Base-by-base conservation (phyloP, 176 grass and related monocot species). In the Miscanthus lutarioriparius region DNA sequence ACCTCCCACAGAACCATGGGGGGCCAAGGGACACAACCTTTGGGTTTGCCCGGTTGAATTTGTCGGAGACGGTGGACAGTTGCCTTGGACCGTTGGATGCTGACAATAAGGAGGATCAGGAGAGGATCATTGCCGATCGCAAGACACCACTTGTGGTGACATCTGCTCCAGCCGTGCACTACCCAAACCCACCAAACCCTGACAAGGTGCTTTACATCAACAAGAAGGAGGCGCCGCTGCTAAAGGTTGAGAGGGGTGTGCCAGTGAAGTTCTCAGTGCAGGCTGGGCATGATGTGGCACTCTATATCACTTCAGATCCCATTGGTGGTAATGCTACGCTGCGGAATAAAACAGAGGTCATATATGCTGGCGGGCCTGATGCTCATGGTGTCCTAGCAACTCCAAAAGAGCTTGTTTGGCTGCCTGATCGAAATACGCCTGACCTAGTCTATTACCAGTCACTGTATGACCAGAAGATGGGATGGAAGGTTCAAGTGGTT, bases 381-480 rank as follows among this genome's bases (percentile, higher is more conserved):
- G 71, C 70, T 89, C 91, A 99, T 67, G 97, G 97, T 81, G 97
- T 99, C 26, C 86, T 82, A 54, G 97, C 97, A 27, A 94, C 90
- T 56, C 97, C 97, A 16, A 92, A 77, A 58, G 90, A 92, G 9
- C 70, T 99, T 69, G 71, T 78, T 87, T 99, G 97, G 97, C 75
- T 92, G 30, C 93, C 93, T 58, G 91, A 96, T 86, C 90, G 97
- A 48, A 96, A 99, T 67, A 99, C 97, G 3, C 97, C 97, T 44
- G 97, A 96, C 88, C 88, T 89, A 66, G 90, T 99, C 47, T 99
- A 94, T 62, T 99, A 99, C 67, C 97, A 99, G 47, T 93, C 93
- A 10, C 39, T 90, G 30, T 97, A 97, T 30, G 91, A 90, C 43
- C 85, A 88, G 6, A 96, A 99, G 84, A 96, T 94, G 93, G 93